Evolutionary conservation across 768 basidiomycete species (phyloP), one percentile per base, ranked within the genome.

Genomic region (Exsudoporus frostii): DNA sequence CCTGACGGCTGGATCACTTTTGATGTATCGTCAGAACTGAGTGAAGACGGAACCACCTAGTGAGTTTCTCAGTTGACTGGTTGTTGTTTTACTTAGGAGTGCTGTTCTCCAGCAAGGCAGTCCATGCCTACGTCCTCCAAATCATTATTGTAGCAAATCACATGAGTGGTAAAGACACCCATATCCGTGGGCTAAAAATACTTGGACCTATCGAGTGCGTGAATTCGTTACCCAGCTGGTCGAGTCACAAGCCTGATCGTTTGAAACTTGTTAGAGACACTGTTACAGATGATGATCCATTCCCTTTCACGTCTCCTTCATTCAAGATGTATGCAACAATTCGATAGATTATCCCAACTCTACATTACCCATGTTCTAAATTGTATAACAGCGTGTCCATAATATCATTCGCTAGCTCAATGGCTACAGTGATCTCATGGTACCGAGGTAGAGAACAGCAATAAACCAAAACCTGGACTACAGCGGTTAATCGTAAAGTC

Each of bases 111-210:
- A 96, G 94, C 53, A 91, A 88, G 66, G 88, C 93, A 0, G 82
- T 98, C 13, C 83, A 88, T 58, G 90, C 92, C 2, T 94, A 96
- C 64, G 83, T 98, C 10, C 71, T 99, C 3, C 93, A 98, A 68
- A 78, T 98, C 39, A 86, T 95, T 53, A 81, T 99, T 45, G 77
- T 93, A 14, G 85, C 88, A 20, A 99, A 98, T 66, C 94, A 98
- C 66, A 88, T 97, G 86, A 98, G 95, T 62, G 97, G 97, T 7
- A 98, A 98, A 67, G 97, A 99, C 71, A 98, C 97, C 9, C 97
- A 99, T 73, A 90, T 99, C 17, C 84, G 97, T 13, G 95, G 96
- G 4, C 71, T 98, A 37, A 84, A 79, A 33, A 79, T 98, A n/a
- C 82, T 92, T 49, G 96, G 93, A 0, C 90, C 92, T 3, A 70